Evolutionary conservation across 371 early-diverging fungal species (phyloP).

Genomic region (Modicella reniformis): DNA sequence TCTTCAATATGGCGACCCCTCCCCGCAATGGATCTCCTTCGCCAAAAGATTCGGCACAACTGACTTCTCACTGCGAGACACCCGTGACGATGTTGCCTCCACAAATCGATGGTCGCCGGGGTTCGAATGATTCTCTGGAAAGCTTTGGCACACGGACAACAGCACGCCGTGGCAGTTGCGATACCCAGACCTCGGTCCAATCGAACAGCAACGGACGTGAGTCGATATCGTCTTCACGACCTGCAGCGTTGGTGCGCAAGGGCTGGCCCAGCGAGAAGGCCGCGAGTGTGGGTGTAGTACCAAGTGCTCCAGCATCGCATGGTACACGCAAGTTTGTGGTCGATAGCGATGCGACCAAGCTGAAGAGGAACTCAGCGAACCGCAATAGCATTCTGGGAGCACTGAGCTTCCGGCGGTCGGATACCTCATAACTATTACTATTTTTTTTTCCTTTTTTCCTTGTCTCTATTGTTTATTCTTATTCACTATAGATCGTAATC

Average conservation of each 20-base stretch:
- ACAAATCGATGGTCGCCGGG: slow-evolving; percentile 28
- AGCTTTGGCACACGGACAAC: slow-evolving; percentile 10
- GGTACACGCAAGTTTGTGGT: slow-evolving; percentile 54
- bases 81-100: slow-evolving; percentile 14
- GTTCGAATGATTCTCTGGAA: slow-evolving; percentile 35
- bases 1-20: slow-evolving; percentile 38
- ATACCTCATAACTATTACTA: slow-evolving; percentile 14
- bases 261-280: slow-evolving; percentile 57
- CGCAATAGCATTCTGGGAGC: slow-evolving; percentile 43
- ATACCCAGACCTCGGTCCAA: slow-evolving; percentile 28
- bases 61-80: slow-evolving; percentile 32
- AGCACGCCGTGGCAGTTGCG: slow-evolving; percentile 40
- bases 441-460: too few relatives aligned
- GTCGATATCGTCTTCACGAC: slow-evolving; percentile 34
- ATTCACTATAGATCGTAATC: too few relatives aligned
- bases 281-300: slow-evolving; percentile 50
- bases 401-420: slow-evolving; percentile 48
- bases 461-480: too few relatives aligned
- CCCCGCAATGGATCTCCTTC: slow-evolving; percentile 45
- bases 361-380: slow-evolving; percentile 40
- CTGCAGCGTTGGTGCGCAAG: slow-evolving; percentile 49
- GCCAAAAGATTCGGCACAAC: slow-evolving; percentile 31
- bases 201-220: slow-evolving; percentile 43
- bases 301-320: slow-evolving; percentile 32
- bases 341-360: slow-evolving; percentile 13